phyloP scores from a whole-genome alignment of 805 yeast genomes.

The Metschnikowia dekortorum region DNA sequence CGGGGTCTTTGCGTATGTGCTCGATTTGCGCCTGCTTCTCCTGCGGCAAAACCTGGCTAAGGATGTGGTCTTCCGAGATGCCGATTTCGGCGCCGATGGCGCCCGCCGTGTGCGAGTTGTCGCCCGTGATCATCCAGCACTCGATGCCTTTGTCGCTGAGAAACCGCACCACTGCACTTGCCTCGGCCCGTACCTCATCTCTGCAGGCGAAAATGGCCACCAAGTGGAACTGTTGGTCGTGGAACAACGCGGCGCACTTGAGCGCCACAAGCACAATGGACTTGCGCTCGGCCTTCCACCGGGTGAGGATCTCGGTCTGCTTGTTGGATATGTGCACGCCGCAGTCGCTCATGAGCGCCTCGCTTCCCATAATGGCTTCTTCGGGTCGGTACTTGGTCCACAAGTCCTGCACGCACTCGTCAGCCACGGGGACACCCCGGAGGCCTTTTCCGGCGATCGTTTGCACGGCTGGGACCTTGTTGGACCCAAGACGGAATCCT shows the following conservation, averaged over 20 bases:
- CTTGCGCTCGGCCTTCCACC: slow-evolving; percentile 62
- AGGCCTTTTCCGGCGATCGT: slow-evolving; percentile 62
- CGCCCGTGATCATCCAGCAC: slow-evolving; percentile 78
- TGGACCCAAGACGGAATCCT: slow-evolving; percentile 16
- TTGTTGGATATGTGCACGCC: slow-evolving; percentile 33
- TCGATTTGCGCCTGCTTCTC: slow-evolving; percentile 61
- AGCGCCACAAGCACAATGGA: slow-evolving; percentile 58
- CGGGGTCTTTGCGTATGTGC: slow-evolving; percentile 43
- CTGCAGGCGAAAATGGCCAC: slow-evolving; percentile 54
- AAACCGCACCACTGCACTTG: slow-evolving; percentile 43
- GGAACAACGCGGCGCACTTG: slow-evolving; percentile 24
- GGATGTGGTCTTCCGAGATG: slow-evolving; percentile 44
- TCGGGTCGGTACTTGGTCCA: slow-evolving; percentile 34
- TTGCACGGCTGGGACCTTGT: slow-evolving; percentile 43
- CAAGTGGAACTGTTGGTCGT: slow-evolving; percentile 30
- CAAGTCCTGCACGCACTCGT: slow-evolving; percentile 15
- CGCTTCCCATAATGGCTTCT: slow-evolving; percentile 56
- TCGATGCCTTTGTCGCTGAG: slow-evolving; percentile 41
- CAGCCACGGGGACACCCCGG: slow-evolving; percentile 36
- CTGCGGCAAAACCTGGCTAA: slow-evolving; percentile 70
- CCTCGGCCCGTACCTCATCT: slow-evolving; percentile 57
- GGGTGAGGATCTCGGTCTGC: slow-evolving; percentile 32
- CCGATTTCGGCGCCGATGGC: slow-evolving; percentile 65
- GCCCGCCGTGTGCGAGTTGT: slow-evolving; percentile 60
- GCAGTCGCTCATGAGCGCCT: slow-evolving; percentile 49